These are phyloP conservation scores for Austroboletus rostrupii DNA, from an alignment of 1,284 basidiomycete genomes.

Conservation along the genomic window DNA sequence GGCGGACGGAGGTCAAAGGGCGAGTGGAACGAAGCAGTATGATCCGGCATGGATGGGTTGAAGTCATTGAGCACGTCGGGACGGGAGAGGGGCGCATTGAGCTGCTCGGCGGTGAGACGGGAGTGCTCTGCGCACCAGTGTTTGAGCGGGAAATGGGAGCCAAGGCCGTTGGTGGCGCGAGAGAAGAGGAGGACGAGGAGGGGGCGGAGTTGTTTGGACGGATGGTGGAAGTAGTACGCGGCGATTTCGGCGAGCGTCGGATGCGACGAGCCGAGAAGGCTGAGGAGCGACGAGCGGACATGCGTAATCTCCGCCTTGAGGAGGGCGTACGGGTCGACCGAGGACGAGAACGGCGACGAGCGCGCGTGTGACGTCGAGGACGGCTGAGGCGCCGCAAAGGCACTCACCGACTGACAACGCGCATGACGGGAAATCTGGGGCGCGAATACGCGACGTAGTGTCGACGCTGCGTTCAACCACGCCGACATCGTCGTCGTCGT, in stretches of 20 bases:
- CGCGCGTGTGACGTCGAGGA: conserved; percentile 11
- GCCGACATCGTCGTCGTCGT: conserved; percentile 22
- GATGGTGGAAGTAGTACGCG: conserved; percentile 88
- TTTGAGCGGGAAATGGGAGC: conserved; percentile 49
- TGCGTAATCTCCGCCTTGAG: conserved; percentile 73
- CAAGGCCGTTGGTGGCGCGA: conserved; percentile 85
- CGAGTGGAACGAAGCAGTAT: conserved; percentile 51
- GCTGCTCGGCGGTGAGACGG: conserved; percentile 40
- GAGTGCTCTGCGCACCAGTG: conserved; percentile 43
- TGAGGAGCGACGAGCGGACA: conserved; percentile 73
- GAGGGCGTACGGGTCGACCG: conserved; percentile 60
- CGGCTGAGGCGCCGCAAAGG: conserved; percentile 22
- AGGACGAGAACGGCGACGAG: conserved; percentile 15
- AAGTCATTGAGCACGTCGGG: conserved; percentile 81
- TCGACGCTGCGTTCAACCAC: conserved; percentile 16
- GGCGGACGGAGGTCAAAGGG: conserved; percentile 45
- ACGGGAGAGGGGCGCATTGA: conserved; percentile 70
- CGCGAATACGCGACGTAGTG: conserved; percentile 7
- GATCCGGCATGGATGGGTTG: conserved; percentile 77
- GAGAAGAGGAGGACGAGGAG: conserved; percentile 88
- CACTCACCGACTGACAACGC: conserved; percentile 24
- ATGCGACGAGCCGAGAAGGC: conserved; percentile 85
- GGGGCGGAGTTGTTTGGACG: conserved; percentile 89
- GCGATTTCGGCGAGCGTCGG: conserved; percentile 86
- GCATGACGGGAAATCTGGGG: conserved; percentile 13